Conservation (phyloP, 2,329 filamentous ascomycete species). For the Pseudogymnoascus sp. region DNA sequence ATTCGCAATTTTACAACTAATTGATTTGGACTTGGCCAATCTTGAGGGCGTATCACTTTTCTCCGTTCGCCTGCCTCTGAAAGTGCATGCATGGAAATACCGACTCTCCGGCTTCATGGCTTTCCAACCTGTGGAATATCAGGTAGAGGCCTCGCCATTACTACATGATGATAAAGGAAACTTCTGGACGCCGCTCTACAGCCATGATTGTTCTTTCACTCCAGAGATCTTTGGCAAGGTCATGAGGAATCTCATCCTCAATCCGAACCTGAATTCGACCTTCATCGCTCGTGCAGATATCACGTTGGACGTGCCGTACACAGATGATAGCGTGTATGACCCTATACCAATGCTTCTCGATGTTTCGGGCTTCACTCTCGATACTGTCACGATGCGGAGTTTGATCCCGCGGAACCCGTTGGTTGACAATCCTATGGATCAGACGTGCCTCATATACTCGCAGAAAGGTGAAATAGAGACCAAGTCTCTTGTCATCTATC, state of each 20-base stretch:
- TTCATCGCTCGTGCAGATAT: slow-evolving; percentile 77
- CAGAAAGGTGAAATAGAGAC: slow-evolving; percentile 27
- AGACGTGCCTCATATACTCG: slow-evolving; percentile 72
- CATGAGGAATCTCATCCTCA: slow-evolving; percentile 69
- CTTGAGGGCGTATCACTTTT: neutral
- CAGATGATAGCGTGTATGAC: slow-evolving; percentile 29
- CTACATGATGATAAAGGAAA: slow-evolving; percentile 34
- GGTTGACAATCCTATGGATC: slow-evolving; percentile 67
- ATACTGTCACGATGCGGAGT: slow-evolving; percentile 64
- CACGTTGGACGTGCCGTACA: slow-evolving; percentile 45
- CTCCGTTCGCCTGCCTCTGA: neutral
- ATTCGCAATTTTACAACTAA: neutral
- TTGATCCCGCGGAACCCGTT: slow-evolving; percentile 77
- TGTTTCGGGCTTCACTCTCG: slow-evolving; percentile 43
- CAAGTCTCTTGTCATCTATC: slow-evolving; percentile 63
- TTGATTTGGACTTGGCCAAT: neutral
- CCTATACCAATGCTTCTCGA: slow-evolving; percentile 37
- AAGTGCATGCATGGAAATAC: neutral
- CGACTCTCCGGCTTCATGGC: slow-evolving; percentile 27
- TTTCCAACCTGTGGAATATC: slow-evolving; percentile 33
- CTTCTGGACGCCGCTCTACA: slow-evolving; percentile 50
- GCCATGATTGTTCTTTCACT: slow-evolving; percentile 55
- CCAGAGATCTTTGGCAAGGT: slow-evolving; percentile 57
- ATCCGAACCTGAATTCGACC: slow-evolving; percentile 73
- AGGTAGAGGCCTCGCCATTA: slow-evolving; percentile 29